Percentiles rank a stretch among this genome's conserved stretches.
These are phyloP conservation scores for Bondarzewia mesenterica DNA, from an alignment of 1,284 basidiomycete species.

Conservation along the genomic window DNA sequence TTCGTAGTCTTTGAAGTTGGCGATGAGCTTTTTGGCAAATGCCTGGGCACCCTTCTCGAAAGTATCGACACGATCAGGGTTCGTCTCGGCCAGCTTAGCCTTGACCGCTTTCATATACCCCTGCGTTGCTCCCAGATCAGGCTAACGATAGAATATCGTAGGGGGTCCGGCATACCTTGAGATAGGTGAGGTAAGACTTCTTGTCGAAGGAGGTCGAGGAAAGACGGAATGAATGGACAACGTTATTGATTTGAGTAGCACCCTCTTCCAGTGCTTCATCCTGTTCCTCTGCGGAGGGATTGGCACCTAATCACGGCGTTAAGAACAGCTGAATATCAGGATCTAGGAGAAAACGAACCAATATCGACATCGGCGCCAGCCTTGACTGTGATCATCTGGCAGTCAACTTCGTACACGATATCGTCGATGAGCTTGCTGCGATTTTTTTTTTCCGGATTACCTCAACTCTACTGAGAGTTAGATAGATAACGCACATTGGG, in stretches of 20 bases:
- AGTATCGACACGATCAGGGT: constrained; percentile 63
- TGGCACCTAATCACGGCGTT: constrained; percentile 52
- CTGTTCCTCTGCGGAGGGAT: constrained; percentile 86
- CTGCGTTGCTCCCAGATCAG: constrained; percentile 23
- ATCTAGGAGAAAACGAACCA: constrained; percentile 35
- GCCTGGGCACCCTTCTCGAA: constrained; percentile 82
- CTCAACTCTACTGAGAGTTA: constrained; percentile 7
- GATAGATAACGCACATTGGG: constrained; percentile 50
- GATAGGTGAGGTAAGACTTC: constrained; percentile 79
- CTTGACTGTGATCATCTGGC: constrained; percentile 68
- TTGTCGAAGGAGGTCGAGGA: constrained; percentile 85
- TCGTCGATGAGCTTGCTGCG: constrained; percentile 76
- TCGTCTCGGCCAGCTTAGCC: constrained; percentile 43
- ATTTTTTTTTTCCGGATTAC: not conserved
- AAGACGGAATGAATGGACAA: constrained; percentile 91
- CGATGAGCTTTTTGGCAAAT: constrained; percentile 85
- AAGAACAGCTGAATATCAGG: not conserved
- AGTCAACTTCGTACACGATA: constrained; percentile 90
- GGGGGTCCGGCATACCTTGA: constrained; percentile 57
- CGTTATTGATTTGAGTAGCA: constrained; percentile 77
- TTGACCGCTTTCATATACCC: constrained; percentile 82
- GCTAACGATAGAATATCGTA: not conserved
- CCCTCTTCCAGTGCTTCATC: constrained; percentile 83
- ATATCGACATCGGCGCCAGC: constrained; percentile 84
- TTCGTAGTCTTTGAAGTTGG: constrained; percentile 88